Evolutionary conservation across 352 stramenopile species (phyloP).

Genomic region (Elongisporangium senticosum): DNA sequence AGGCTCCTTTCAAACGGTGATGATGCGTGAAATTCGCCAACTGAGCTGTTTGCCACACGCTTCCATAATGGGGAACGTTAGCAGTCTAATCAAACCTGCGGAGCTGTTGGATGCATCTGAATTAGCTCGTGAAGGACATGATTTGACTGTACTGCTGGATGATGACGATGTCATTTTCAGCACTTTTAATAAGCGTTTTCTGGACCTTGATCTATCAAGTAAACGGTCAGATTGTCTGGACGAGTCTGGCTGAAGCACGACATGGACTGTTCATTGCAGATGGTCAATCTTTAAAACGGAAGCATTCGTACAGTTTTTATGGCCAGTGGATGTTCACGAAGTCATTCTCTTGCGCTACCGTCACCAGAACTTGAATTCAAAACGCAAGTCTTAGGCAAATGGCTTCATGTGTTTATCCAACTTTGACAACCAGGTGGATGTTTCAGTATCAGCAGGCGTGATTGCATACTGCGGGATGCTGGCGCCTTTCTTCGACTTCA

Average conservation of each 20-base stretch:
- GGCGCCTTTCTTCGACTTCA: too few relatives aligned
- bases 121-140: constrained; percentile 13
- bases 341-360: too few relatives aligned
- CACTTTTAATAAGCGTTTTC: constrained; percentile 43
- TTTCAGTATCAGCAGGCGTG: too few relatives aligned
- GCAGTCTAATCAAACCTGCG: constrained; percentile 15
- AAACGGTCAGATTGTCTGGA: constrained; percentile 14
- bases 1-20: constrained; percentile 62
- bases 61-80: not conserved
- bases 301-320: constrained; percentile 26
- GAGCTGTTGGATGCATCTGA: constrained; percentile 48
- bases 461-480: too few relatives aligned
- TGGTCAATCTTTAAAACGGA: not conserved
- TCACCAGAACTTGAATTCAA: too few relatives aligned
- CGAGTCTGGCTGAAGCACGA: constrained; percentile 35
- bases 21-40: constrained; percentile 50
- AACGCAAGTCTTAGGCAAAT: too few relatives aligned
- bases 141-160: constrained; percentile 5
- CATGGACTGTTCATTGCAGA: constrained; percentile 25
- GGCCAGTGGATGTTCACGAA: constrained; percentile 31
- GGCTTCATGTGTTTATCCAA: too few relatives aligned
- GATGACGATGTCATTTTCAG: constrained; percentile 17
- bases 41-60: constrained; percentile 37
- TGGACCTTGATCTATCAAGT: constrained; percentile 37
- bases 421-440: too few relatives aligned